Evolutionary conservation across 2,329 filamentous ascomycete species (phyloP), one percentile per base, ranked within the genome.

Genomic region (Mariannaea sp.): DNA sequence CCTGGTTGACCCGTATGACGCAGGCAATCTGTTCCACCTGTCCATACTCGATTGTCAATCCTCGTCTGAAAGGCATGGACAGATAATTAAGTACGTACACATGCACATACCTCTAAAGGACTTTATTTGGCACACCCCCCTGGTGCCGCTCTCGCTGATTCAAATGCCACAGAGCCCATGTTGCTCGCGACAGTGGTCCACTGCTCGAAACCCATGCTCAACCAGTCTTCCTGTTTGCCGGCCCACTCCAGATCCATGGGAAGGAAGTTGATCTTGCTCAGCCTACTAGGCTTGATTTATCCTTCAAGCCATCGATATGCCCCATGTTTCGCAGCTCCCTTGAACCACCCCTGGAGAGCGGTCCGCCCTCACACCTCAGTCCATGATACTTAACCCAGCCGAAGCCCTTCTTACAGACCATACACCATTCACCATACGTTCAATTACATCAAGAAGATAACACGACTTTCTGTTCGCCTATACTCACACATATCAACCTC

Each of bases 191-290:
- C 65, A 70, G 68, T 67, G 62, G 59, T 60, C 61, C 61, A 61
- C 65, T 48, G 56, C 60, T 58, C 59, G 57, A 58, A 46, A 55
- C 53, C 66, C 60, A 64, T 58, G 62, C 59, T 62, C 58, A 57
- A 62, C 62, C 62, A 57, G 62, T 53, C 61, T 67, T 60, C 64
- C 59, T 64, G 58, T 62, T 59, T 39, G 59, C 59, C 54, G 71
- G 61, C 64, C 72, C 72, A 73, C 72, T 64, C 61, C 44, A 71
- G 67, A 70, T 72, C 71, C 69, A 65, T 71, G 68, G 65, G 55
- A 60, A 65, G 65, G 55, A 60, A 65, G 68, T 67, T 68, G 69
- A 68, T 70, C 68, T 70, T 65, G 68, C 62, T 63, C 61, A 61
- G 57, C 58, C 62, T 64, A 55, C 65, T 67, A 68, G 64, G 61